Base-by-base conservation (phyloP, 768 basidiomycete species). In the Amyloporia xantha region DNA sequence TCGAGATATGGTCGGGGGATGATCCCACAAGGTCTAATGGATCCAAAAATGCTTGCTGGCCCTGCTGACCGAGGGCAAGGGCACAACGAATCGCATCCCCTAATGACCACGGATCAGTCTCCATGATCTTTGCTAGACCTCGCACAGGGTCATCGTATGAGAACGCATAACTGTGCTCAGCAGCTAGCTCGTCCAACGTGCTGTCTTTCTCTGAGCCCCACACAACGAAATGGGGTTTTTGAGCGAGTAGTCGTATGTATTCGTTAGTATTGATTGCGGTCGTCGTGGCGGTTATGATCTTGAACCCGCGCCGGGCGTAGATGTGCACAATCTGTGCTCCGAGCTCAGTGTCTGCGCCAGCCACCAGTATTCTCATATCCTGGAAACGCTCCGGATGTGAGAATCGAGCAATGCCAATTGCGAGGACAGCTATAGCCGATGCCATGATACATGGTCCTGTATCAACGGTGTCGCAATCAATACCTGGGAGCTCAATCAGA, bases 61-160 rank as follows among this genome's bases (percentile, higher is more conserved):
- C n/a, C n/a, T n/a, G n/a, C n/a, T n/a, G n/a, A n/a, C n/a, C n/a
- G n/a, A n/a, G n/a, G n/a, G n/a, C n/a, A n/a, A n/a, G n/a, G n/a
- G n/a, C n/a, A n/a, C n/a, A n/a, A n/a, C n/a, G n/a, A n/a, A 60
- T 17, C 12, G 53, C 51, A 26, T 60, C 59, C 10, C 49, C 55
- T 19, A 59, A 25, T 10, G 43, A 20, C 42, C 42, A 52, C 2
- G 53, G 57, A 26, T 59, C 53, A 1, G 40, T 13, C 11, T 17
- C 24, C 3, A 54, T 21, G 13, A 41, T 28, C 1, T 25, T 17
- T 11, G 33, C 27, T 13, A 55, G 5, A 15, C 58, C 55, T 17
- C 5, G 30, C 21, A n/a, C 23, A 26, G 46, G 20, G 23, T 53
- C n/a, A 36, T 50, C 30, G 56, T 57, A 60, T 28, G 47, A 10